These are phyloP conservation scores for Capsicum baccatum DNA, from an alignment of 257 asterid species.

Conservation along the genomic window DNA sequence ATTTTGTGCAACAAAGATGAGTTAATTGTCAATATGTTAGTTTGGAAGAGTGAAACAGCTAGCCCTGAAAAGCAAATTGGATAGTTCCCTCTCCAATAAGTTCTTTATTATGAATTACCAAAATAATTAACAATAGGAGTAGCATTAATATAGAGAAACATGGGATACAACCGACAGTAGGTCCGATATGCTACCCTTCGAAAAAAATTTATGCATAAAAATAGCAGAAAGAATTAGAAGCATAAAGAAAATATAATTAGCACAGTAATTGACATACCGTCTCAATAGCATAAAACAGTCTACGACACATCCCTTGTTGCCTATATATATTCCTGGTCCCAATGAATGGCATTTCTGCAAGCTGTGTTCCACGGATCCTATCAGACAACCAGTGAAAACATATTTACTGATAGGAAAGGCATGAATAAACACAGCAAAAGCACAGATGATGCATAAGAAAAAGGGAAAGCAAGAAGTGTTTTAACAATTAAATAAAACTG, in stretches of 20 bases:
- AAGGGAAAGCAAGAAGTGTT: constrained; percentile 7
- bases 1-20: not conserved
- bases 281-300: constrained; percentile 35
- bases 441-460: not conserved
- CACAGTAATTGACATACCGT: constrained; percentile 22
- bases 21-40: not conserved
- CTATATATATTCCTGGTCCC: constrained; percentile 38
- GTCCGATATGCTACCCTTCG: not conserved
- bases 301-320: constrained; percentile 45
- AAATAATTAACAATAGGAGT: constrained; percentile 11
- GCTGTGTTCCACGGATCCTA: constrained; percentile 39
- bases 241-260: constrained; percentile 6
- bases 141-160: not conserved
- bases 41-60: not conserved
- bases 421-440: constrained; percentile 7
- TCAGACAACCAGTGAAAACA: constrained; percentile 20
- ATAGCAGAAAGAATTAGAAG: not conserved
- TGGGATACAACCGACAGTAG: not conserved
- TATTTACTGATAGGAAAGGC: constrained; percentile 22
- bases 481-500: not conserved
- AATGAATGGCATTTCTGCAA: constrained; percentile 45
- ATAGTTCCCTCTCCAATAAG: not conserved
- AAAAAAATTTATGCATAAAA: not conserved
- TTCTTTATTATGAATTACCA: not conserved
- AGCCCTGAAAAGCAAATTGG: not conserved